Base-by-base conservation (phyloP, 148 eudicot genomes). In the Amaranthus cruentus region DNA sequence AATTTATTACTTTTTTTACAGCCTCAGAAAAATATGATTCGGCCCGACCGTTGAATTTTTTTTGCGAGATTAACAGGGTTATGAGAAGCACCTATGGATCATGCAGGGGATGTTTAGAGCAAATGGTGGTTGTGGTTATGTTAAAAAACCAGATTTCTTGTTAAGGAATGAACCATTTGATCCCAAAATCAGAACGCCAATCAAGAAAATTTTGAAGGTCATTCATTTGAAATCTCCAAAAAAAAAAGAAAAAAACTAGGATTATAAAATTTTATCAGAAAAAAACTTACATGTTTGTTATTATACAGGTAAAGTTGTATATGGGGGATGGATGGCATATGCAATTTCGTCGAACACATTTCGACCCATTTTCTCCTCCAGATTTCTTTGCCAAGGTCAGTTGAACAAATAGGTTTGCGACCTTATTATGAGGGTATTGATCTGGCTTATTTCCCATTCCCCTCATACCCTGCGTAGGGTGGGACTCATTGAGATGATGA, bases 41-140 rank as follows among this genome's bases (percentile, higher is more conserved):
- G 4, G 61, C n/a, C 42, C 42, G 13, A 51, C 51, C 1, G 55
- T 5, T 51, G 14, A 61, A 47, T 56, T 49, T 42, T 70, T 56
- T 4, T 66, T 6, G 18, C 46, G 46, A 43, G 2, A 56, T 13
- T 7, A 10, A 75, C 77, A 88, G 96, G 89, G 89, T 7, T 64
- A 85, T 68, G 96, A 80, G 7, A 87, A 84, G 75, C 10, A 81
- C 72, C 83, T 88, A 3, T 84, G 89, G 87, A 51, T 81, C 62
- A 90, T 87, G 85, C 92, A 90, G 7, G 96, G 96, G 55, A 82
- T 88, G 92, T 90, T 90, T 68, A 79, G 87, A 78, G 89, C 88
- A 56, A 90, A 90, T 52, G 96, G 92, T 3, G 82, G 87, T 43
- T 88, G 92, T 77, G 95, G 95, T 42, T 88, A 84, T 50, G 84